Percentiles rank a stretch among this genome's conserved stretches.
phyloP scores from a whole-genome alignment of 768 basidiomycete species.

The Podaxis pistillaris region DNA sequence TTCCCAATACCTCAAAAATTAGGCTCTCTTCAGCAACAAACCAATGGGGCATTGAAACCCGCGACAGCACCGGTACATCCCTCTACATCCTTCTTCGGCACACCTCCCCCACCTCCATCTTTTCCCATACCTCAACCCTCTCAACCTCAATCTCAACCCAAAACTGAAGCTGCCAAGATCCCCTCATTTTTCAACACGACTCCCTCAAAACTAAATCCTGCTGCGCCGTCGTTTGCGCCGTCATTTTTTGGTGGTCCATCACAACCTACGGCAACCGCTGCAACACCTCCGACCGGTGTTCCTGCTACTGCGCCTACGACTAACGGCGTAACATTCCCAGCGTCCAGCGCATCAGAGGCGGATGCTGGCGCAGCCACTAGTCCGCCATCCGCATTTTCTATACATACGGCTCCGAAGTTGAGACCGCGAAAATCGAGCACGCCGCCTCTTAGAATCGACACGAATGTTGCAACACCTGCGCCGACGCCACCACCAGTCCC shows the following conservation, averaged over 20 bases:
- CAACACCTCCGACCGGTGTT: slow-evolving; percentile 3
- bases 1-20: neutral
- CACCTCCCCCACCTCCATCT: neutral
- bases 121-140: neutral
- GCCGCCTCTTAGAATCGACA: slow-evolving; percentile 37
- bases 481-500: slow-evolving; percentile 16
- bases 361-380: neutral
- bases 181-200: neutral
- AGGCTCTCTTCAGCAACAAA: neutral
- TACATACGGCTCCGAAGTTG: slow-evolving; percentile 7
- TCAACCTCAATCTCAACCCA: neutral
- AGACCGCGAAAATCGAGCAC: slow-evolving; percentile 20
- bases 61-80: neutral
- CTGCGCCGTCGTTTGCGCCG: slow-evolving; percentile 25
- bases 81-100: neutral
- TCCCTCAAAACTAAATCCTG: slow-evolving; percentile 21
- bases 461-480: slow-evolving; percentile 15
- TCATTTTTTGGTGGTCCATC: slow-evolving; percentile 1
- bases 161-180: neutral
- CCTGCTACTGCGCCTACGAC: neutral
- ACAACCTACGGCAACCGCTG: neutral
- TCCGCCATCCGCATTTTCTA: neutral
- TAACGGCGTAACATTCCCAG: neutral
- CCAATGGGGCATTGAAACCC: neutral
- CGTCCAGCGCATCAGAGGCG: neutral